A percentile compares a stretch with the other conserved stretches of the same genome.
These are phyloP conservation scores for Trichocomaceae sp. DNA, from an alignment of 2,329 filamentous ascomycete genomes.

Conservation along the genomic window DNA sequence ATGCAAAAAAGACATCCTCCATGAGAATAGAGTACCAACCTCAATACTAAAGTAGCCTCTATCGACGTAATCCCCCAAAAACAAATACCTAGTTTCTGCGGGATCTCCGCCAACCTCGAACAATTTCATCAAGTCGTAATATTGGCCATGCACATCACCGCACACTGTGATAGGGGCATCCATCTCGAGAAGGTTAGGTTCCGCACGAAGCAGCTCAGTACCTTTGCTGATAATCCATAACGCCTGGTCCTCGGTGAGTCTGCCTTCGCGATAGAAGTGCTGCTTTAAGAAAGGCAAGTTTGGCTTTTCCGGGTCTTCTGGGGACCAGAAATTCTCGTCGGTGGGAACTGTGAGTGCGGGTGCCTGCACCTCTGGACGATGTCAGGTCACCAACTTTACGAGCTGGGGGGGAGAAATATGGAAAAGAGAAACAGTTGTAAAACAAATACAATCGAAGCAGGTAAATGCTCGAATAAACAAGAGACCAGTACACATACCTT, in stretches of 20 bases:
- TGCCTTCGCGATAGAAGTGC: constrained; percentile 95
- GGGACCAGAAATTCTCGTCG: constrained; percentile 89
- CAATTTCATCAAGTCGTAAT: constrained; percentile 98
- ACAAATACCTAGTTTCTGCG: constrained; percentile 91
- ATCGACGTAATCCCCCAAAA: constrained; percentile 96
- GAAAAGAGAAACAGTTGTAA: background rate
- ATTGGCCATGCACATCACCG: constrained; percentile 96
- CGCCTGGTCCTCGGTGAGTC: constrained; percentile 93
- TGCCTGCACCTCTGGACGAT: constrained; percentile 78
- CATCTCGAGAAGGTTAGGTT: constrained; percentile 98
- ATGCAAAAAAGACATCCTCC: background rate
- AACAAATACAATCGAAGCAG: background rate
- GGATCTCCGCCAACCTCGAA: constrained; percentile 98
- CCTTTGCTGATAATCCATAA: constrained; percentile 89
- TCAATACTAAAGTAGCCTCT: constrained; percentile 98
- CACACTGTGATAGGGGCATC: constrained; percentile 98
- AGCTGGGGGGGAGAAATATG: background rate
- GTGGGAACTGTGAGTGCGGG: constrained; percentile 88
- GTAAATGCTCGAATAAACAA: background rate
- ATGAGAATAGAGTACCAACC: constrained; percentile 37
- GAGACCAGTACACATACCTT: constrained; percentile 60
- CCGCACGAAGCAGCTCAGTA: constrained; percentile 76
- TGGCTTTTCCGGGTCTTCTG: constrained; percentile 78
- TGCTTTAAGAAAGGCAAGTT: constrained; percentile 93
- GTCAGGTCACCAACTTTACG: constrained; percentile 13